These are phyloP conservation scores for Ceratobasidium sp. DNA, from an alignment of 1,284 basidiomycete species.

Conservation along the genomic window DNA sequence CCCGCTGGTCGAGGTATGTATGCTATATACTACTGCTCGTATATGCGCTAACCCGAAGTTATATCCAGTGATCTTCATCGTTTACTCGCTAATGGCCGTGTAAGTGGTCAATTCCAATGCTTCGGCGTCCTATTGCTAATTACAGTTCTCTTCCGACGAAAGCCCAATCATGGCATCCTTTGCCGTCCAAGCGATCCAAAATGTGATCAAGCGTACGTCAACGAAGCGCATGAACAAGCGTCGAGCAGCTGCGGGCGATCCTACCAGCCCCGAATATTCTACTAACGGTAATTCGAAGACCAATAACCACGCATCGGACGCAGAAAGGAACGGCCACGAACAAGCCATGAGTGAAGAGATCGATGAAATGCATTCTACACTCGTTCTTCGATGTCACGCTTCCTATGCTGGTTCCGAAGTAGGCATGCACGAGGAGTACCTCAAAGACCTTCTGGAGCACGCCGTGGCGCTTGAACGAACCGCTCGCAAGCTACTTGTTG, in stretches of 20 bases:
- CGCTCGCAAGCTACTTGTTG: constrained; percentile 47
- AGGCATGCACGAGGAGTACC: constrained; percentile 29
- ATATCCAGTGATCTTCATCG: constrained; percentile 40
- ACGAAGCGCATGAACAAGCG: constrained; percentile 41
- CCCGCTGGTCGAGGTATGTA: constrained; percentile 43
- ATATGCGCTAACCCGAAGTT: not conserved
- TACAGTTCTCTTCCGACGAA: not conserved
- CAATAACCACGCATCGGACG: constrained; percentile 44
- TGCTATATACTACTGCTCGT: not conserved
- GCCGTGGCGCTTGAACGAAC: constrained; percentile 47
- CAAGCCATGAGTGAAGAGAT: constrained; percentile 34
- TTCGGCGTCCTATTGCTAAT: not conserved
- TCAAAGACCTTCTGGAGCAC: constrained; percentile 45
- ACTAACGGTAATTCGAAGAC: not conserved
- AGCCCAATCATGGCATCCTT: constrained; percentile 59
- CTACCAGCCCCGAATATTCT: constrained; percentile 8
- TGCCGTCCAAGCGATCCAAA: constrained; percentile 58
- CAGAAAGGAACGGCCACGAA: constrained; percentile 6
- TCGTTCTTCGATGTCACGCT: constrained; percentile 8
- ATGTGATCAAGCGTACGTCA: constrained; percentile 52
- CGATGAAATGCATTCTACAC: constrained; percentile 40
- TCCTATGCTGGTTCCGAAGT: constrained; percentile 12
- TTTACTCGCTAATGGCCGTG: constrained; percentile 47
- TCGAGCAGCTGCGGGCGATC: constrained; percentile 6
- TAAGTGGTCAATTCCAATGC: not conserved